Conservation (phyloP, 1,284 basidiomycete genomes). For the Phylloporus sp. region DNA sequence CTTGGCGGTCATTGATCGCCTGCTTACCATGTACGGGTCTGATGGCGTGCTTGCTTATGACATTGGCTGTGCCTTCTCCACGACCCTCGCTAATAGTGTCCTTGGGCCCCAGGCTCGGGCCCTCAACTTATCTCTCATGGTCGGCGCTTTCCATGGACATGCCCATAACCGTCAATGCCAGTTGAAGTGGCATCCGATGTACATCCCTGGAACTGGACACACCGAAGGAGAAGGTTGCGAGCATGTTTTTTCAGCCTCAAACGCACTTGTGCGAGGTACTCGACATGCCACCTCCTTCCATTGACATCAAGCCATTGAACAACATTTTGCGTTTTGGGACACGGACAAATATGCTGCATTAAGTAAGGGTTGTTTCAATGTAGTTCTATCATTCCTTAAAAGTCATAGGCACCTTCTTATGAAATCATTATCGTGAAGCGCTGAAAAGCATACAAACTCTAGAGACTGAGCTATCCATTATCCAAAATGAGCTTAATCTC, state of each 20-base stretch:
- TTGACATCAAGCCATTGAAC: slow-evolving; percentile 18
- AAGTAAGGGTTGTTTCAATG: background rate
- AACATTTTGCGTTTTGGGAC: slow-evolving; percentile 24
- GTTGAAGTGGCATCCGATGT: slow-evolving; percentile 13
- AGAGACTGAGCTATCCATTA: background rate
- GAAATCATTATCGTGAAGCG: background rate
- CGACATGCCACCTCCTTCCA: slow-evolving; percentile 9
- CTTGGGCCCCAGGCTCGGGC: background rate
- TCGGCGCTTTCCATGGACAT: slow-evolving; percentile 41
- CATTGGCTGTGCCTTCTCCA: slow-evolving; percentile 14
- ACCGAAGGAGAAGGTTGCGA: slow-evolving; percentile 16
- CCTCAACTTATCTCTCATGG: slow-evolving; percentile 13
- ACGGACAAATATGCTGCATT: slow-evolving; percentile 18
- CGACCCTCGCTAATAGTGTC: background rate
- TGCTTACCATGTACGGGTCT: background rate
- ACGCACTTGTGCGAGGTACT: slow-evolving; percentile 7
- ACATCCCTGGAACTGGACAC: slow-evolving; percentile 9
- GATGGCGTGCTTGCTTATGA: slow-evolving; percentile 16
- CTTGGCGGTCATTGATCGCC: background rate
- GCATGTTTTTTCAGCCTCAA: slow-evolving; percentile 1
- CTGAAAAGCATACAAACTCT: background rate
- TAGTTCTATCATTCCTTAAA: background rate
- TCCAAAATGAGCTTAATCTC: background rate
- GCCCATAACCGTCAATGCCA: slow-evolving; percentile 31
- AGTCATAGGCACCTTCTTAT: background rate